These are phyloP conservation scores for Moesziomyces sp. DNA, from an alignment of 1,284 basidiomycete genomes.

Conservation along the genomic window DNA sequence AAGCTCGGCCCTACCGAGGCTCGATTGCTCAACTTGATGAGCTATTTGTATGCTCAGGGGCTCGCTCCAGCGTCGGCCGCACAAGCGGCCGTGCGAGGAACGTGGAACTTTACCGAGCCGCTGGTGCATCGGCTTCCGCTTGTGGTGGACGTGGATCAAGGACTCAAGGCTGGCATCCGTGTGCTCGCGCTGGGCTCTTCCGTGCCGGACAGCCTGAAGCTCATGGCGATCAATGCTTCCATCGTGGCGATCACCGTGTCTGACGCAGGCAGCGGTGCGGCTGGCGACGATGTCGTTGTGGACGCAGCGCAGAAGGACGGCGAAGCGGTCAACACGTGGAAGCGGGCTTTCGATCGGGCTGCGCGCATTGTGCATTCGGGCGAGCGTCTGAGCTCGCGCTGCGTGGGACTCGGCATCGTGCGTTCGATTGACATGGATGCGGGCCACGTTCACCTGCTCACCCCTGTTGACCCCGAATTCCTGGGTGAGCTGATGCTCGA, in stretches of 20 bases:
- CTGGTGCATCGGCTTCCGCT: constrained; percentile 71
- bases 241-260: constrained; percentile 73
- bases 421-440: constrained; percentile 52
- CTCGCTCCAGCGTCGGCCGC: constrained; percentile 7
- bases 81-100: background rate
- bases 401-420: constrained; percentile 56
- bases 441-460: constrained; percentile 53
- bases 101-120: constrained; percentile 79
- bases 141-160: constrained; percentile 72
- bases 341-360: constrained; percentile 28
- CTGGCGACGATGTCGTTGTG: constrained; percentile 1
- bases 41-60: constrained; percentile 55
- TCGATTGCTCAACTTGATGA: constrained; percentile 43
- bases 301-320: background rate
- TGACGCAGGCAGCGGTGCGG: constrained; percentile 1
- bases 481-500: constrained; percentile 52
- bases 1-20: constrained; percentile 51
- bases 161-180: constrained; percentile 73
- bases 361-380: constrained; percentile 3
- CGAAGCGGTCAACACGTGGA: constrained; percentile 22
- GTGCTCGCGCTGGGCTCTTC: constrained; percentile 49
- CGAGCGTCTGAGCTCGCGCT: constrained; percentile 13
- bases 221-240: constrained; percentile 80
- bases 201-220: constrained; percentile 46
- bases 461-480: constrained; percentile 71